Conservation (phyloP, 768 basidiomycete genomes). For the Lactarius hatsudake region DNA sequence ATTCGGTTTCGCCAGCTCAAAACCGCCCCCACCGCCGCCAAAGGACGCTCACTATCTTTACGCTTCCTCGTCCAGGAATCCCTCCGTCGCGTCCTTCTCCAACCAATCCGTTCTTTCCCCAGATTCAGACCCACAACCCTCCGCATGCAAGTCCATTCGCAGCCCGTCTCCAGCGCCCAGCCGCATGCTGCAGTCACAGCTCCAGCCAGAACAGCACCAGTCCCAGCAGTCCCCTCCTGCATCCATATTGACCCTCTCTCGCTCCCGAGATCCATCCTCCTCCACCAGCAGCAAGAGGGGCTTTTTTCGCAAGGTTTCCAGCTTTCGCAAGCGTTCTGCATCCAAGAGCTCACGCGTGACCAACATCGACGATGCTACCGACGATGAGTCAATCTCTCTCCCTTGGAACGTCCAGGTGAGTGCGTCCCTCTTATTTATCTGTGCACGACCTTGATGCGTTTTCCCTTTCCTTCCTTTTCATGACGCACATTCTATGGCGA, state of each 20-base stretch:
- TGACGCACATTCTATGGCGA: neutral
- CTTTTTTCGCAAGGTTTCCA: constrained; percentile 24
- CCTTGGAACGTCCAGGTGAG: constrained; percentile 29
- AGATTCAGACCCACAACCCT: constrained; percentile 12
- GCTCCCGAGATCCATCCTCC: neutral
- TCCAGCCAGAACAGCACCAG: neutral
- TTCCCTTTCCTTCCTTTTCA: neutral
- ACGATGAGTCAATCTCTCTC: constrained; percentile 24
- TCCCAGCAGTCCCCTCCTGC: constrained; percentile 3
- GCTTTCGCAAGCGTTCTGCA: constrained; percentile 20
- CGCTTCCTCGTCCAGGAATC: constrained; percentile 4
- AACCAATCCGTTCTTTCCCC: constrained; percentile 16
- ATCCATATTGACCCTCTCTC: neutral
- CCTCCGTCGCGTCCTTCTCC: constrained; percentile 22
- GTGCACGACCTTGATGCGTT: neutral
- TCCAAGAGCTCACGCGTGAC: constrained; percentile 16
- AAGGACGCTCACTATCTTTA: constrained; percentile 26
- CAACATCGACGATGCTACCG: constrained; percentile 1
- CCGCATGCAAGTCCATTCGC: constrained; percentile 4
- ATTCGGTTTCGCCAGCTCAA: constrained; percentile 23
- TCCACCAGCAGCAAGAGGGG: constrained; percentile 12
- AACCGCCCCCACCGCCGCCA: constrained; percentile 23
- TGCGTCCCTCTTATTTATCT: neutral
- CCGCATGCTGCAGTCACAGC: constrained; percentile 1
- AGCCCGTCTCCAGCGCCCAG: constrained; percentile 22